Conservation (phyloP, 192 early-diverging fungal species). For the Neocallimastix lanati region DNA sequence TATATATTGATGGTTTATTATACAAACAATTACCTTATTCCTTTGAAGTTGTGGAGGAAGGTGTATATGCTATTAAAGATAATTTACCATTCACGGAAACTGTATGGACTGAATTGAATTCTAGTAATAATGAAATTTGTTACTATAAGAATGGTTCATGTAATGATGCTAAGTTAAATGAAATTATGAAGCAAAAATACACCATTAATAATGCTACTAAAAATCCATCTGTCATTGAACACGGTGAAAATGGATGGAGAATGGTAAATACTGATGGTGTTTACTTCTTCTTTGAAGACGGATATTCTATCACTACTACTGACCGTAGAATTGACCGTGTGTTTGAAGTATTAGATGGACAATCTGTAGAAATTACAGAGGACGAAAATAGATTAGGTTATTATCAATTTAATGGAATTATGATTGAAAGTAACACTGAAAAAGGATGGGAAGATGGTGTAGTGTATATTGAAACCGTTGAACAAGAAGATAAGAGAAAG, state of each 20-base stretch:
- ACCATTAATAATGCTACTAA: background rate
- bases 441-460: background rate
- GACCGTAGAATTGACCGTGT: background rate
- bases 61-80: too few species aligned
- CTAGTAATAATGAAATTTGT: too few species aligned
- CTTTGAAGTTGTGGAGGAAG: too few species aligned
- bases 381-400: background rate
- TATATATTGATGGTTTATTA: too few species aligned
- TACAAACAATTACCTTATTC: too few species aligned
- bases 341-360: background rate
- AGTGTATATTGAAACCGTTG: background rate
- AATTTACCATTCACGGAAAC: too few species aligned
- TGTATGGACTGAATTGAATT: too few species aligned
- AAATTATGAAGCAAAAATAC: background rate
- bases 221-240: background rate
- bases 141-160: too few species aligned
- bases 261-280: background rate
- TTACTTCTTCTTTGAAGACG: background rate
- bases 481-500: background rate
- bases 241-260: background rate
- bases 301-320: background rate
- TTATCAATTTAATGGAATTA: background rate
- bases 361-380: background rate
- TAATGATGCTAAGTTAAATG: background rate
- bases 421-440: background rate